Evolutionary conservation across 2,329 filamentous ascomycete species (phyloP), one percentile per base, ranked within the genome.

Genomic region (Colletotrichum cereale): DNA sequence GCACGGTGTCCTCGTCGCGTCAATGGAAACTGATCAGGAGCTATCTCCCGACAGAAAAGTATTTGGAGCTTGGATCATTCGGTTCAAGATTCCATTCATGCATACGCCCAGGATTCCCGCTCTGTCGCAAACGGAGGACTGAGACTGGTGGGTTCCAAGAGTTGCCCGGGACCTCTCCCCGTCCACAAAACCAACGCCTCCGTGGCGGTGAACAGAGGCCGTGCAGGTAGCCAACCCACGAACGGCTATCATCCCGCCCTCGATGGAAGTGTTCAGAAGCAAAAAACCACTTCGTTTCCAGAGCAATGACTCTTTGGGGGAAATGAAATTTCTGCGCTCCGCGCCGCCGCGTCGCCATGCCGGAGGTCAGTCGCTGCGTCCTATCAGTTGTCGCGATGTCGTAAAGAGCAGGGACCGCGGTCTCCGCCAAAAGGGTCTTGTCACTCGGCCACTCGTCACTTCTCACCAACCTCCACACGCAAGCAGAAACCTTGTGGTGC

Each of bases 141-240:
- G 68, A 71, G 65, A 68, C 58, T 44, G 57, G 68, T 66, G 67
- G 67, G 47, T 70, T 70, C 67, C 53, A 38, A 55, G 52, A 57
- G 56, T 34, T n/a, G 42, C 53, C 24, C 68, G 68, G 68, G 68
- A 68, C 53, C 29, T 50, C 48, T 71, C 65, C 68, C 68, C 68
- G 68, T 68, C 68, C 68, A 71, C 68, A 71, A 58, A 64, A 58
- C 34, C 58, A 40, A 68, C 65, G 68, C 40, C 68, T 60, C 50
- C 42, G 67, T 71, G 68, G 68, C 68, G 68, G 68, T 71, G 68
- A 71, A 64, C 65, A 56, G 65, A 68, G 57, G 58, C 52, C 68
- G 38, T 71, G 68, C 68, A 71, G 66, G 44, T 48, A 24, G 52
- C 65, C 58, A 68, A 68, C 61, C 68, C 68, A 68, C 65, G 64